Evolutionary conservation across 2,329 filamentous ascomycete species (phyloP).

Genomic region (Sarocladium strictum): DNA sequence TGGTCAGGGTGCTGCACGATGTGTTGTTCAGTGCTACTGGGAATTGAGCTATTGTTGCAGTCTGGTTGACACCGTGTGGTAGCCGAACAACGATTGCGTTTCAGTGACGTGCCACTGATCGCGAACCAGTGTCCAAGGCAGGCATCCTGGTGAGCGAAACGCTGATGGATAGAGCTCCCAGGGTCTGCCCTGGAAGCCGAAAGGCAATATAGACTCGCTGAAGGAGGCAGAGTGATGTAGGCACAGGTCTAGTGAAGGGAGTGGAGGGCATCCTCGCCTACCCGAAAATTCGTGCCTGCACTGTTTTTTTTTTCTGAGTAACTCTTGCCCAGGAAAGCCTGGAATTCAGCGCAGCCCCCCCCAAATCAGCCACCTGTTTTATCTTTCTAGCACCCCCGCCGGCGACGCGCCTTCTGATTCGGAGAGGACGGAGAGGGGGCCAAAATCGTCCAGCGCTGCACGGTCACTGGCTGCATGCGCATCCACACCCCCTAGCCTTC

Average conservation of each 20-base stretch:
- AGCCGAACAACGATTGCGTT: background rate
- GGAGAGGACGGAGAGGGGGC: background rate
- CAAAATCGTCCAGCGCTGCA: constrained; percentile 1
- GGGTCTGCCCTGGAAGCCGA: background rate
- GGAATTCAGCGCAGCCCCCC: constrained; percentile 3
- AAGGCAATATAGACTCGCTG: background rate
- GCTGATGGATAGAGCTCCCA: no score
- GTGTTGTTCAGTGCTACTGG: constrained; percentile 1
- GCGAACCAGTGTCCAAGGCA: no score
- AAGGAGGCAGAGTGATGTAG: background rate
- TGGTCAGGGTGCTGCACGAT: background rate
- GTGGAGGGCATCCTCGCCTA: background rate
- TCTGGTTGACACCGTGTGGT: background rate
- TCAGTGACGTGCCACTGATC: constrained; percentile 2
- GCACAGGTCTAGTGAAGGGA: background rate
- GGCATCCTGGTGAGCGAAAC: no score
- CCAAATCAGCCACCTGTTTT: constrained; percentile 8
- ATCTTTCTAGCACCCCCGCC: background rate
- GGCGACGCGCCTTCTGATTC: background rate
- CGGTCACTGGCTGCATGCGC: constrained; percentile 2
- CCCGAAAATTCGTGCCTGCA: background rate
- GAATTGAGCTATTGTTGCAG: background rate
- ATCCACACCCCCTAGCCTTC: constrained; percentile 5
- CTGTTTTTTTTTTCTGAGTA: background rate
- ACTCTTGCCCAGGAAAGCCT: background rate